Conservation (phyloP, 1,284 basidiomycete genomes). For the Fomitopsis pinicola region DNA sequence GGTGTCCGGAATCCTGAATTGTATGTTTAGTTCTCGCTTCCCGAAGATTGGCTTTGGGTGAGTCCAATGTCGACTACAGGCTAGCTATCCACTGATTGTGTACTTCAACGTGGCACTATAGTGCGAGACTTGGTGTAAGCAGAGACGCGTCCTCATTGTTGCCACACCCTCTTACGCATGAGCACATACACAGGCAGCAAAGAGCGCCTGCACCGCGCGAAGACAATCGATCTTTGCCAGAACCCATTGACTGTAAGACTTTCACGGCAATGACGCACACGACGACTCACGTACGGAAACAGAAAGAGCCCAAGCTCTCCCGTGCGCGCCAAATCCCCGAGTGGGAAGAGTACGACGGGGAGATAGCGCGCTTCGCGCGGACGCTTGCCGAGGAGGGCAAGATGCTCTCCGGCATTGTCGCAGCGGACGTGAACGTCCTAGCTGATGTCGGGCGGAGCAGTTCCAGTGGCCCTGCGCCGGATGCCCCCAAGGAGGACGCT, state of each 20-base stretch:
- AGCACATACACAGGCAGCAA: slow-evolving; percentile 55
- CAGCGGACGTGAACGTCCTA: slow-evolving; percentile 72
- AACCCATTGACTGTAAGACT: slow-evolving; percentile 81
- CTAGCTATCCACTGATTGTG: neutral
- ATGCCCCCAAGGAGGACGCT: neutral
- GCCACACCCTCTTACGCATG: neutral
- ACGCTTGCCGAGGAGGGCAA: slow-evolving; percentile 62
- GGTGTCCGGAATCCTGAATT: neutral
- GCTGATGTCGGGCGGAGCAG: slow-evolving; percentile 35
- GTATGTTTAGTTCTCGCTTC: slow-evolving; percentile 68
- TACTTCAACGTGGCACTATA: slow-evolving; percentile 22
- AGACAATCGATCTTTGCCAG: slow-evolving; percentile 91
- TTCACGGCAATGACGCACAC: neutral
- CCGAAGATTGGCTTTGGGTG: slow-evolving; percentile 92
- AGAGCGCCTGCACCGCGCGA: slow-evolving; percentile 73
- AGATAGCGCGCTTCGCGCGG: slow-evolving; percentile 72
- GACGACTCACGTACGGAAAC: slow-evolving; percentile 7
- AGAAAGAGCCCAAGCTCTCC: slow-evolving; percentile 96
- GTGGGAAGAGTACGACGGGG: slow-evolving; percentile 89
- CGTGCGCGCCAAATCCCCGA: slow-evolving; percentile 95
- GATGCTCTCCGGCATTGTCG: slow-evolving; percentile 60
- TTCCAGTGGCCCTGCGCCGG: neutral
- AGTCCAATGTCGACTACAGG: slow-evolving; percentile 21
- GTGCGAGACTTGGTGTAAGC: slow-evolving; percentile 87
- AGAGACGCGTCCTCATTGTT: slow-evolving; percentile 7